These are phyloP conservation scores for Rhynchosporium agropyri DNA, from an alignment of 2,329 filamentous ascomycete genomes.

Conservation along the genomic window DNA sequence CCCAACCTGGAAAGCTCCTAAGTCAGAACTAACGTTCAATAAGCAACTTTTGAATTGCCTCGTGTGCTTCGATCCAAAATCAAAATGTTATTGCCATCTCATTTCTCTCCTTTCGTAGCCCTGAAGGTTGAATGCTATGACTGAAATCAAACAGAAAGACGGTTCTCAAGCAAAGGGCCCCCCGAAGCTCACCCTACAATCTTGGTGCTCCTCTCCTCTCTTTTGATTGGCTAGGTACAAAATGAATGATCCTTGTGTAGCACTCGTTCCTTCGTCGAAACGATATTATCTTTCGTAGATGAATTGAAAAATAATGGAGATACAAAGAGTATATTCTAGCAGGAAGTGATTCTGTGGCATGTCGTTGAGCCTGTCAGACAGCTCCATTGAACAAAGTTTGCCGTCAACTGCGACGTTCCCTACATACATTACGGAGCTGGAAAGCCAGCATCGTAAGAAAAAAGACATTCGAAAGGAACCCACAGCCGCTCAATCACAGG, in stretches of 20 bases:
- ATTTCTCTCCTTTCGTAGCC: too few relatives aligned
- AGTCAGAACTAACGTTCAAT: too few relatives aligned
- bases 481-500: slow-evolving; percentile 14
- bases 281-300: slow-evolving; percentile 21
- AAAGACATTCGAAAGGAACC: slow-evolving; percentile 13
- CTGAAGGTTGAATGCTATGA: too few relatives aligned
- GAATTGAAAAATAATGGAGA: slow-evolving; percentile 23
- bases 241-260: slow-evolving; percentile 9
- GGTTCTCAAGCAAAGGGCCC: neutral
- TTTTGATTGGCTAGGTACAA: neutral
- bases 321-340: slow-evolving; percentile 24
- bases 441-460: slow-evolving; percentile 19
- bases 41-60: too few relatives aligned
- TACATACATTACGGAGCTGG: slow-evolving; percentile 18
- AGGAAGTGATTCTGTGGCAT: slow-evolving; percentile 21
- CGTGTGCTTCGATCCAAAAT: too few relatives aligned
- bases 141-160: neutral
- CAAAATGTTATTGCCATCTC: too few relatives aligned
- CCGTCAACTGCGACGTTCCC: slow-evolving; percentile 16
- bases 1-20: too few relatives aligned
- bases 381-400: slow-evolving; percentile 12
- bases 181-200: neutral
- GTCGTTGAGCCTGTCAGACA: slow-evolving; percentile 17
- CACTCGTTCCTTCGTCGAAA: slow-evolving; percentile 18
- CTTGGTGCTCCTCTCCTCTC: neutral